Base-by-base conservation (phyloP, 495 filamentous ascomycete species). In the Trichoderma gamsii region DNA sequence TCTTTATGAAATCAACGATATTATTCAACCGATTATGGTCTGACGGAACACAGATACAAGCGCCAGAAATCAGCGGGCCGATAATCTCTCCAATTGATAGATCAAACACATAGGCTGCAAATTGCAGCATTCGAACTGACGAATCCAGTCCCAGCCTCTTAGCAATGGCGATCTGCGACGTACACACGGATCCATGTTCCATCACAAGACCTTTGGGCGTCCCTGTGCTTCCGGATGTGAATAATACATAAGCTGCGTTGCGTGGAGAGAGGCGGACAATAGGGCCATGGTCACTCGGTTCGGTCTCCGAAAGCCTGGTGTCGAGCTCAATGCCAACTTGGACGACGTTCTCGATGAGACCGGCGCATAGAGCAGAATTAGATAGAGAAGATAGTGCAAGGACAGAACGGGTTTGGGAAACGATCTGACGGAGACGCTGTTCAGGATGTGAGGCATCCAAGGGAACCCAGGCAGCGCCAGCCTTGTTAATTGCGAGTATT, bases 61-160 rank as follows among this genome's bases (percentile, higher is more conserved):
- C 79, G 4, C 80, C 80, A 78, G 27, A 81, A 79, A 85, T 81
- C 3, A 90, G 74, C 0, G 81, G 82, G 11, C 81, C 80, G 32
- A 88, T 78, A 0, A 83, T 86, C 27, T 90, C 87, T 23, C 81
- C 70, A 23, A 89, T 75, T 43, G 80, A 82, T 6, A 81, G 79
- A 65, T 91, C 89, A 65, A 89, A 90, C 0, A 84, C 84, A 70
- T 84, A 87, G 29, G 84, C 82, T 4, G 87, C 82, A 66, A 87
- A 90, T 65, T 90, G 87, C 13, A 90, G 71, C 1, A 82, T 77
- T 2, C 84, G 76, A 6, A 82, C 80, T 3, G 72, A 68, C 0
- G 77, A 64, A 21, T 76, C 65, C 68, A 86, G 76, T 44, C 76
- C 69, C 51, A 86, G 71, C 6, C 74, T 73, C 27, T 72, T 69